Conservation (phyloP, 2,329 filamentous ascomycete species). For the Allantophomopsis cytisporea region DNA sequence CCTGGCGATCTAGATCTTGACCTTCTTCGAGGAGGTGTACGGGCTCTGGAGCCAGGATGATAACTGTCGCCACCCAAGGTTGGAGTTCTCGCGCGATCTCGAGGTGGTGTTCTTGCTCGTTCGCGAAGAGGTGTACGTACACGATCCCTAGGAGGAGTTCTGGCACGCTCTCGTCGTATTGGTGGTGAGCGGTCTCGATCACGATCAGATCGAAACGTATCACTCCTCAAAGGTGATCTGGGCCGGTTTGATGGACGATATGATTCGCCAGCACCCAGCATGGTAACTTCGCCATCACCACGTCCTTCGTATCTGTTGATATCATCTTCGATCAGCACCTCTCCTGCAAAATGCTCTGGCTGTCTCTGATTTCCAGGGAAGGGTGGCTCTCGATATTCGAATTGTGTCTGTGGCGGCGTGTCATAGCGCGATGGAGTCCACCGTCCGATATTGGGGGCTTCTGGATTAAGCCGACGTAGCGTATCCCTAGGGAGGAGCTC, state of each 20-base stretch:
- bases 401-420: neutral
- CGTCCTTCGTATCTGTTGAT: slow-evolving; percentile 9
- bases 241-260: slow-evolving; percentile 16
- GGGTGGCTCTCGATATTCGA: neutral
- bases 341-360: neutral
- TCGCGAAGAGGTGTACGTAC: slow-evolving; percentile 1
- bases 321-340: neutral
- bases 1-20: slow-evolving; percentile 15
- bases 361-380: neutral
- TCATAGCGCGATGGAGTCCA: neutral
- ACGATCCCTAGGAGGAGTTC: slow-evolving; percentile 1
- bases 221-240: slow-evolving; percentile 10
- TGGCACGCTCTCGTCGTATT: slow-evolving; percentile 4
- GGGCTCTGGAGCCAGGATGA: slow-evolving; percentile 9
- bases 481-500: neutral
- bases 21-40: slow-evolving; percentile 10
- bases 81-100: slow-evolving; percentile 5
- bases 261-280: slow-evolving; percentile 18
- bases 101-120: slow-evolving; percentile 1
- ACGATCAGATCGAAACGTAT: slow-evolving; percentile 12
- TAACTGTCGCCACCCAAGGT: slow-evolving; percentile 1
- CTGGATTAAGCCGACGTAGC: neutral
- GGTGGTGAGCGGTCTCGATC: slow-evolving; percentile 5
- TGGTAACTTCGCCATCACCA: slow-evolving; percentile 19
- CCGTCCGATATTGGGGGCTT: neutral